A percentile compares a stretch with the other conserved stretches of the same genome.
These are phyloP conservation scores for Arthroderma sp. DNA, from an alignment of 2,329 filamentous ascomycete genomes.

Conservation along the genomic window DNA sequence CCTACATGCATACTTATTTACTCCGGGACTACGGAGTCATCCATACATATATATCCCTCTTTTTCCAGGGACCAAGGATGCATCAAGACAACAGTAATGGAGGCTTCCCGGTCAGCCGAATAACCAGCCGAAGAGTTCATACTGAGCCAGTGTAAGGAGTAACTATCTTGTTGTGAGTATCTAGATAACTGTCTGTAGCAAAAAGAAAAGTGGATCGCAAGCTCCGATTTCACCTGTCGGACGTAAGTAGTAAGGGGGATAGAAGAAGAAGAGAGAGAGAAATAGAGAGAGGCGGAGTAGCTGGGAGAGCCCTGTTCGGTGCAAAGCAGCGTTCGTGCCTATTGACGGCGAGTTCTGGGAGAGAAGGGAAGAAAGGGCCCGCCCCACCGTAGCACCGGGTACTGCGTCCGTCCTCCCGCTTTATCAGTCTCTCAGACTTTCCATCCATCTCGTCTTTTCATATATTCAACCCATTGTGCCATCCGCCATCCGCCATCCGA, in stretches of 20 bases:
- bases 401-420: slow-evolving; percentile 1
- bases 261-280: no score
- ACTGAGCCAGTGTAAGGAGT: neutral
- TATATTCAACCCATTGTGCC: neutral
- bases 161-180: neutral
- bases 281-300: no score
- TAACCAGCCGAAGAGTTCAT: neutral
- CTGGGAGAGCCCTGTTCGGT: no score
- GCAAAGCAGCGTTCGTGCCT: no score
- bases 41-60: no score
- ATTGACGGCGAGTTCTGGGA: neutral
- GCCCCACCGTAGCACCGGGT: slow-evolving; percentile 3
- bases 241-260: no score
- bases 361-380: neutral
- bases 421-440: neutral
- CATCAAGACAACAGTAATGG: no score
- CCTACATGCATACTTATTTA: no score
- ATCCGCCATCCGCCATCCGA: neutral
- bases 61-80: no score
- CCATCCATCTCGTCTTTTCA: neutral
- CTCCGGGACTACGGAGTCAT: no score
- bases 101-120: no score
- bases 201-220: neutral
- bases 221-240: no score
- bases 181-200: neutral